Conservation (phyloP, 228 moss, liverwort and hornwort species). For the Sphagnum magellanicum region DNA sequence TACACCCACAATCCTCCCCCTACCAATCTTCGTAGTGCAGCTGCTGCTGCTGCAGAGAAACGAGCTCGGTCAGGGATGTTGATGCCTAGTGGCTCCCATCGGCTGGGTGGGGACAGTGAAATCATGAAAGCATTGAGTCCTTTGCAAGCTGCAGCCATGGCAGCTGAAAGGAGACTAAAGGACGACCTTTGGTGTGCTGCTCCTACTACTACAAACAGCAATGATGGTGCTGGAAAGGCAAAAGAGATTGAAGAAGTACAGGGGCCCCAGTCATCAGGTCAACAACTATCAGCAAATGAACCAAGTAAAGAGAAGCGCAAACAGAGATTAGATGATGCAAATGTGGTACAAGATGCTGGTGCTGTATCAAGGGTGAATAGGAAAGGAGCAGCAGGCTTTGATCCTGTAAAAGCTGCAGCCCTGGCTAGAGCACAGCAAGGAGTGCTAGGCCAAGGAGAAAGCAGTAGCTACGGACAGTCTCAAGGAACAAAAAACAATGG, state of each 20-base stretch:
- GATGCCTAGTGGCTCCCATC: slow-evolving; percentile 76
- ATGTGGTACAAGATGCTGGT: slow-evolving; percentile 8
- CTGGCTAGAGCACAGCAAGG: slow-evolving; percentile 31
- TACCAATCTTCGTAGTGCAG: slow-evolving; percentile 61
- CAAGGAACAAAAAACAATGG: slow-evolving; percentile 12
- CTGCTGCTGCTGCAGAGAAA: slow-evolving; percentile 90
- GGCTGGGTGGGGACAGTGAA: slow-evolving; percentile 83
- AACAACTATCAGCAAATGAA: neutral
- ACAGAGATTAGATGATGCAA: neutral
- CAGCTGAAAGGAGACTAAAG: slow-evolving; percentile 76
- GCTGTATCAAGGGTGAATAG: slow-evolving; percentile 18
- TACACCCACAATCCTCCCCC: slow-evolving; percentile 74
- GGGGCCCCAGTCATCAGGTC: slow-evolving; percentile 8
- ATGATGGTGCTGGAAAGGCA: slow-evolving; percentile 72
- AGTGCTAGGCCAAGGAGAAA: slow-evolving; percentile 20
- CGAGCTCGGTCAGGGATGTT: slow-evolving; percentile 48
- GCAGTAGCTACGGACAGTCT: slow-evolving; percentile 1
- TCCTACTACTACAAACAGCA: slow-evolving; percentile 72
- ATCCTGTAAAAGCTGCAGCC: slow-evolving; percentile 37
- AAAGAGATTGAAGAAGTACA: slow-evolving; percentile 59
- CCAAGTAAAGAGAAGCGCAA: neutral
- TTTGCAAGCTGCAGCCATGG: slow-evolving; percentile 98
- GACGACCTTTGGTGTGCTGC: slow-evolving; percentile 98
- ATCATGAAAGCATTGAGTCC: slow-evolving; percentile 94
- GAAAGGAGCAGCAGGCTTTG: slow-evolving; percentile 10